Evolutionary conservation across 495 filamentous ascomycete genomes (phyloP), one percentile per base, ranked within the genome.

Genomic region (Penicillium steckii): DNA sequence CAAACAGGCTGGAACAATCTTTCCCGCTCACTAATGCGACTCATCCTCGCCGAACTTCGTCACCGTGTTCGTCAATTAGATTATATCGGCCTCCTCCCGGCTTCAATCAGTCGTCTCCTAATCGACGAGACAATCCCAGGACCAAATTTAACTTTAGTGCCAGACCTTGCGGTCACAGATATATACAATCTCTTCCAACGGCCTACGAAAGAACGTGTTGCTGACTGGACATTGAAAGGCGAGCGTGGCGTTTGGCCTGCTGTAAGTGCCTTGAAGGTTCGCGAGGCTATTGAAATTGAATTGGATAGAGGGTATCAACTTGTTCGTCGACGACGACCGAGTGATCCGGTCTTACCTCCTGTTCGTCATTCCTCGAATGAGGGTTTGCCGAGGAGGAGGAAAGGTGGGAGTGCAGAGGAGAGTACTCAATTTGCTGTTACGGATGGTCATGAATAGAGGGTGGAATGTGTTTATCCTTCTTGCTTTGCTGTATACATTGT

Each of bases 201-300:
- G 23, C 93, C 93, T 3, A 92, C 85, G 15, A 76, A 80, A 44
- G 81, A 85, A 48, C 82, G 83, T 19, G 70, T 97, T 9, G 84
- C 90, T 22, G 86, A 92, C 53, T 97, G 93, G 93, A 90, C 93
- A 50, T 64, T 85, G 17, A 77, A 87, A 35, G 93, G 93, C 7
- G 92, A 97, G 71, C 69, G 87, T 32, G 90, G 88, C 47, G 90
- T 95, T 0, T 97, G 93, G 93, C 93, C 93, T 3, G 89, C 90
- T n/a, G 81, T 95, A 38, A 83, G 83, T 23, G 89, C 91, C 12
- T 71, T 97, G 47, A 87, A 84, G 59, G 83, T 95, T 6, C 74
- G 93, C n/a, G 91, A 90, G 61, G 87, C 85, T 17, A 78, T 97
- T 12, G 93, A 97, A 66, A 85, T 89, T 42, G 90, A 94, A 62